Evolutionary conservation across 345 rosid species (phyloP).

Genomic region (Kernera saxatilis): DNA sequence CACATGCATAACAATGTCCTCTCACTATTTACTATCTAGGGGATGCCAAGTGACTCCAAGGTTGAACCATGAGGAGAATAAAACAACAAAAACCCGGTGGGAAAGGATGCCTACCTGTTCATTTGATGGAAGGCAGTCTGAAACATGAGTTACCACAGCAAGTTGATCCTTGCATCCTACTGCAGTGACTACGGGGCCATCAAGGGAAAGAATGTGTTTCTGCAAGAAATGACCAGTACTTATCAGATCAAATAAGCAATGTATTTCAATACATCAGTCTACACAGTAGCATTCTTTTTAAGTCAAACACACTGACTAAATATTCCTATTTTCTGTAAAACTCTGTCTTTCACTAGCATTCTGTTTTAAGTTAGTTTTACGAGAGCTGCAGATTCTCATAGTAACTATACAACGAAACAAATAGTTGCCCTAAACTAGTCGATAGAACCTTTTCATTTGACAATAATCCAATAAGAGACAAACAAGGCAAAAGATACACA

Average conservation of each 20-base stretch:
- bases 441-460: not conserved
- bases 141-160: slow-evolving; percentile 74
- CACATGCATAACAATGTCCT: not conserved
- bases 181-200: slow-evolving; percentile 83
- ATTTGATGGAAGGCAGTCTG: slow-evolving; percentile 74
- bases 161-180: slow-evolving; percentile 77
- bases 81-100: not conserved
- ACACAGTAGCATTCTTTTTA: not conserved
- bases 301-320: not conserved
- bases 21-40: not conserved
- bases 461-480: not conserved
- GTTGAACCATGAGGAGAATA: not conserved
- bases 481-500: not conserved
- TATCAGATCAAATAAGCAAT: not conserved
- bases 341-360: not conserved
- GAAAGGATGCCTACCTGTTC: slow-evolving; percentile 55
- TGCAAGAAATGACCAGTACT: slow-evolving; percentile 32
- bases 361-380: not conserved
- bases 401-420: not conserved
- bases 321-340: not conserved
- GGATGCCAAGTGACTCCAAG: not conserved
- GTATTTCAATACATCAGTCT: not conserved
- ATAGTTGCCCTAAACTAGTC: not conserved
- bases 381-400: not conserved
- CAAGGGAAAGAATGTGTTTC: slow-evolving; percentile 79